Percentiles rank a stretch among this genome's conserved stretches.
Conservation (phyloP, 257 asterid species). For the Jacaranda copaia region DNA sequence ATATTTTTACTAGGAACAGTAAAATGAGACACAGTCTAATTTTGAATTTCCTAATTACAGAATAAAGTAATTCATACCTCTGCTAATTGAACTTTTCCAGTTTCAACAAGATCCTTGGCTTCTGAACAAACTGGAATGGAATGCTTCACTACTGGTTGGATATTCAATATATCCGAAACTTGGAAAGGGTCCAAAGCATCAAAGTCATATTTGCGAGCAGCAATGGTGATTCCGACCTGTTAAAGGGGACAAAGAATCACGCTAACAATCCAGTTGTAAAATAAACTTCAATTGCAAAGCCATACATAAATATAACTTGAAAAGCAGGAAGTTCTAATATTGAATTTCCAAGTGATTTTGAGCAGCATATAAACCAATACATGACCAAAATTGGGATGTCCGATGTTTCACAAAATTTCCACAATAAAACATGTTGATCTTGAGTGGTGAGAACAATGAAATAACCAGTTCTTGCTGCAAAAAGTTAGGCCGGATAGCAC, state of each 20-base stretch:
- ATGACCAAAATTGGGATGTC: neutral
- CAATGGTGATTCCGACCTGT: constrained; percentile 89
- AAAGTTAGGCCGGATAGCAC: no score
- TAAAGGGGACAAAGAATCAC: constrained; percentile 28
- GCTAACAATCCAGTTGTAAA: constrained; percentile 18
- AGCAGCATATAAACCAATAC: constrained; percentile 9
- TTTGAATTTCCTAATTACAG: neutral
- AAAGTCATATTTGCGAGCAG: constrained; percentile 83
- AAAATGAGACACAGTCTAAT: neutral
- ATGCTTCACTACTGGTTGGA: constrained; percentile 93
- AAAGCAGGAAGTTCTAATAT: constrained; percentile 4
- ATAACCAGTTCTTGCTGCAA: neutral
- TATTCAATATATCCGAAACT: constrained; percentile 77
- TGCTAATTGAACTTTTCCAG: constrained; percentile 93
- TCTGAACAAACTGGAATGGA: constrained; percentile 95
- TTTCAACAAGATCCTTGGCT: constrained; percentile 92
- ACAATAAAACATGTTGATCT: neutral
- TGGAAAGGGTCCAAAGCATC: constrained; percentile 76
- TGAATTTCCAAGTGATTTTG: constrained; percentile 18
- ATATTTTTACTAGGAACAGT: neutral
- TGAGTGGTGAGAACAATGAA: neutral
- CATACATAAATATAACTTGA: constrained; percentile 6
- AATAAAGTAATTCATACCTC: constrained; percentile 59
- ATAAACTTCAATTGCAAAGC: constrained; percentile 6
- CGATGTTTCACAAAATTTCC: neutral